Conservation (phyloP, 345 rosid genomes). For the Toxicodendron radicans region DNA sequence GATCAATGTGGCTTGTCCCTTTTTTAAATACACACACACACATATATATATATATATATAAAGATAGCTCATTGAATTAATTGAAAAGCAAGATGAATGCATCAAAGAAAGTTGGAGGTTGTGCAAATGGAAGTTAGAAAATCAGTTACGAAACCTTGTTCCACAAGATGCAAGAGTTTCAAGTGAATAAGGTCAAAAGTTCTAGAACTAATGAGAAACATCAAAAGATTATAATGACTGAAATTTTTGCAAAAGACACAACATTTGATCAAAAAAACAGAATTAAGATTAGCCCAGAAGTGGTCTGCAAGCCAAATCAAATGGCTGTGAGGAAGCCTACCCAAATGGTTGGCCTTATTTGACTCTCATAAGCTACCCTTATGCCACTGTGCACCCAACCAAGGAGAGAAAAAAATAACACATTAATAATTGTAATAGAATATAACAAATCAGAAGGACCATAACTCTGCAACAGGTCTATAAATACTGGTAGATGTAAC, state of each 20-base stretch:
- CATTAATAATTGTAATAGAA: neutral
- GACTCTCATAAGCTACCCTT: neutral
- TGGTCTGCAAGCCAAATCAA: neutral
- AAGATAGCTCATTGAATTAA: neutral
- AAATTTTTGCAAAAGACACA: neutral
- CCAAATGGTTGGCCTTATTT: neutral
- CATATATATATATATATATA: neutral
- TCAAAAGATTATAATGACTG: neutral
- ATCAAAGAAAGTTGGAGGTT: neutral
- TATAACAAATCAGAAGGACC: neutral
- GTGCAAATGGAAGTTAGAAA: neutral
- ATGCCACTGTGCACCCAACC: neutral
- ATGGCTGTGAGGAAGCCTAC: neutral
- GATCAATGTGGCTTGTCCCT: no score
- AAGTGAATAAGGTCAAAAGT: neutral
- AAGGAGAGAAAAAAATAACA: neutral
- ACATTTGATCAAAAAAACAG: neutral
- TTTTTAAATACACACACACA: no score
- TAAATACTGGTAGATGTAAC: neutral
- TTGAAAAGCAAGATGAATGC: neutral
- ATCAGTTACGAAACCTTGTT: neutral
- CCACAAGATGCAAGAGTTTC: neutral
- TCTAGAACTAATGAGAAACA: neutral
- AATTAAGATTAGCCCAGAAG: neutral
- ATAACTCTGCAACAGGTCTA: neutral